These are phyloP conservation scores for Mucor circinelloides DNA, from an alignment of 371 early-diverging fungal genomes.

Conservation along the genomic window DNA sequence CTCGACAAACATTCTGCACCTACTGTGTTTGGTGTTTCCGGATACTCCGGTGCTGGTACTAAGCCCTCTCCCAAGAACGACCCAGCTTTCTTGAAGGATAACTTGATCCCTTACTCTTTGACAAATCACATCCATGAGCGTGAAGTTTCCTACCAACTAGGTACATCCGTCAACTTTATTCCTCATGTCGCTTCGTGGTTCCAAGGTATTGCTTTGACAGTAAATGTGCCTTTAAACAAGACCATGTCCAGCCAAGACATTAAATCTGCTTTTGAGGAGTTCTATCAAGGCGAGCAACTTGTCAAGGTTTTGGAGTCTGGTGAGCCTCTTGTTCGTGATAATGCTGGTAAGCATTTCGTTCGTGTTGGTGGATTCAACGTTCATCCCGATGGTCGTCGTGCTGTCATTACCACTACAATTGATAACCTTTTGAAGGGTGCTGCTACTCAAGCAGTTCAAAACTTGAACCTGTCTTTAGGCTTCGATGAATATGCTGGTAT, in stretches of 20 bases:
- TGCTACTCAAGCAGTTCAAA: slow-evolving; percentile 95
- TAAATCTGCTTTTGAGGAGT: slow-evolving; percentile 66
- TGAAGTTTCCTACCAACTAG: slow-evolving; percentile 84
- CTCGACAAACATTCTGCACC: slow-evolving; percentile 59
- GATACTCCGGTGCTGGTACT: slow-evolving; percentile 97
- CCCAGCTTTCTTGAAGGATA: slow-evolving; percentile 78
- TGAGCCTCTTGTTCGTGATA: slow-evolving; percentile 88
- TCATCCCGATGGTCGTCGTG: slow-evolving; percentile 77
- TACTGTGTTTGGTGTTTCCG: slow-evolving; percentile 94
- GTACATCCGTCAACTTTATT: slow-evolving; percentile 68
- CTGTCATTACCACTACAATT: slow-evolving; percentile 90
- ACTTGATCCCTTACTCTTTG: slow-evolving; percentile 90
- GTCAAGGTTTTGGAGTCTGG: slow-evolving; percentile 73
- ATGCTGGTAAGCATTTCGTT: slow-evolving; percentile 83
- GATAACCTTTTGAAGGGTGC: slow-evolving; percentile 97
- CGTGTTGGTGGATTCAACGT: slow-evolving; percentile 92
- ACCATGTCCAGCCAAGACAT: slow-evolving; percentile 69
- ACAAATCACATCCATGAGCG: slow-evolving; percentile 96
- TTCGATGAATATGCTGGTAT: slow-evolving; percentile 87
- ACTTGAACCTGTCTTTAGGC: slow-evolving; percentile 77
- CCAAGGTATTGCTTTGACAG: slow-evolving; percentile 91
- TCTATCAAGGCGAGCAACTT: slow-evolving; percentile 78
- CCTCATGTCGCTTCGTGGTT: slow-evolving; percentile 94
- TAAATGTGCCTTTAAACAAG: slow-evolving; percentile 80
- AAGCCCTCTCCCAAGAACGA: slow-evolving; percentile 95